Percentiles rank a stretch among this genome's conserved stretches.
phyloP scores from a whole-genome alignment of 1,284 basidiomycete species.

The Ceratobasidium sp. region DNA sequence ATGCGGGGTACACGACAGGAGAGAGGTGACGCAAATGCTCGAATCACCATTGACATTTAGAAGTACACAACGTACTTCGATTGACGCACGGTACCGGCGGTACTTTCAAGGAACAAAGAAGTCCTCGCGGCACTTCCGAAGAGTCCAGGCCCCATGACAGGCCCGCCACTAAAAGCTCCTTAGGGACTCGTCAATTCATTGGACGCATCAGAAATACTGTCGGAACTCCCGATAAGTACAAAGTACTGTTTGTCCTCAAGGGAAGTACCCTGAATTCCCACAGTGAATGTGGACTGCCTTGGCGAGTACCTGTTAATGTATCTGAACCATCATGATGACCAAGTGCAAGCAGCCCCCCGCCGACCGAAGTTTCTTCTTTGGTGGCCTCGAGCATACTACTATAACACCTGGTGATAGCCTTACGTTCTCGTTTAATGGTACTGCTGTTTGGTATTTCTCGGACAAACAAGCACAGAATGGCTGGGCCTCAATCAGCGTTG shows the following conservation, averaged over 20 bases:
- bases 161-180: too few species aligned
- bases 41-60: too few species aligned
- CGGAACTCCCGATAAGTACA: neutral
- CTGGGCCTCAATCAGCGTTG: conserved; percentile 5
- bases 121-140: too few species aligned
- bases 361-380: neutral
- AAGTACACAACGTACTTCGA: too few species aligned
- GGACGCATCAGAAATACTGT: neutral
- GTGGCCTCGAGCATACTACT: conserved; percentile 1
- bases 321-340: neutral
- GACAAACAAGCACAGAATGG: conserved; percentile 2
- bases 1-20: too few species aligned
- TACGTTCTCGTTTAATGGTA: conserved; percentile 27
- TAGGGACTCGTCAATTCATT: too few species aligned
- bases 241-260: neutral
- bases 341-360: neutral
- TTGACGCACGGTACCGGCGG: too few species aligned
- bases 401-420: neutral
- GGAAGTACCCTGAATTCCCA: neutral
- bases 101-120: too few species aligned
- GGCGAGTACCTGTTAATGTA: neutral
- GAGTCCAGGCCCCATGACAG: too few species aligned
- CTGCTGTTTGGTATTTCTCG: conserved; percentile 26
- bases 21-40: too few species aligned
- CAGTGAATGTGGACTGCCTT: neutral